Conservation (phyloP, 208 protist genomes). For the Leishmania lainsoni region DNA sequence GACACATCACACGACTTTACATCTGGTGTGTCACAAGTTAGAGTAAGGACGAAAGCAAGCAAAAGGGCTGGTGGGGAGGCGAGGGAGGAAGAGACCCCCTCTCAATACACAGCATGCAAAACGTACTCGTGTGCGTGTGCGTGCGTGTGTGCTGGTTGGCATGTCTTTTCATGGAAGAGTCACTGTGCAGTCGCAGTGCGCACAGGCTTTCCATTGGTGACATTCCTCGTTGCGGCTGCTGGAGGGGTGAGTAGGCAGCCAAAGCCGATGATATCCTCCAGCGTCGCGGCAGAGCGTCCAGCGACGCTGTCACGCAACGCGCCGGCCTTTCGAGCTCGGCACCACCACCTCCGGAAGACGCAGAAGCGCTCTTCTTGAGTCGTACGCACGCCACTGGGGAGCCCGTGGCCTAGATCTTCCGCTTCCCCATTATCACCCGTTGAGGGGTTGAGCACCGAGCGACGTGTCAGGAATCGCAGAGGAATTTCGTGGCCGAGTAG, state of each 20-base stretch:
- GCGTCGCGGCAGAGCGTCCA: slow-evolving; percentile 18
- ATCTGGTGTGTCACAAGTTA: not conserved
- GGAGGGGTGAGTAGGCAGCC: slow-evolving; percentile 16
- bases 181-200: not conserved
- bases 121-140: not conserved
- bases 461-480: slow-evolving; percentile 14
- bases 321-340: slow-evolving; percentile 27
- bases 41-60: not conserved
- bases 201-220: not conserved
- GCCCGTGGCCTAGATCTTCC: slow-evolving; percentile 11
- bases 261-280: slow-evolving; percentile 33
- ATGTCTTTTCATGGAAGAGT: not conserved
- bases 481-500: slow-evolving; percentile 25
- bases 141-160: not conserved
- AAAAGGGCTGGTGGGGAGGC: not conserved
- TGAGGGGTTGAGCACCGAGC: not conserved
- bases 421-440: slow-evolving; percentile 11
- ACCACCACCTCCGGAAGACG: slow-evolving; percentile 34
- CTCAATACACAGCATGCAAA: not conserved
- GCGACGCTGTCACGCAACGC: slow-evolving; percentile 28
- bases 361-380: slow-evolving; percentile 29
- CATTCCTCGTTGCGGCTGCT: not conserved
- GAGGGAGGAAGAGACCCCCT: not conserved
- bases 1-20: not conserved
- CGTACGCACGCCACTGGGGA: slow-evolving; percentile 15